These are phyloP conservation scores for Candida sanyaensis DNA, from an alignment of 1,139 yeast species.

Conservation along the genomic window DNA sequence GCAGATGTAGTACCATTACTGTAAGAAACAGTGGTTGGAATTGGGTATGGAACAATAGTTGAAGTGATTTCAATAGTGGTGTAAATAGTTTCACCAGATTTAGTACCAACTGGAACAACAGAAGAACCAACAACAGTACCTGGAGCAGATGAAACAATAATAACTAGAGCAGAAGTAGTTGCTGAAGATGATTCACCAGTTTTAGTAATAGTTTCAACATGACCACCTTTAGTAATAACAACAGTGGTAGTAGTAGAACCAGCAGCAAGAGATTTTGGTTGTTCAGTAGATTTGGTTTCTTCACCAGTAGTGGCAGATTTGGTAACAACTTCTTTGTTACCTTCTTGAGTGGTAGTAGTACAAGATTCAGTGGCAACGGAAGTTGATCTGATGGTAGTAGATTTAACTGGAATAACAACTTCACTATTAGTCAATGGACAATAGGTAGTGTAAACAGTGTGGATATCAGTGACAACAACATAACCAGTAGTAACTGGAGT, in stretches of 20 bases:
- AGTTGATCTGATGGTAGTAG: background rate
- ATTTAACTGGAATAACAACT: conserved; percentile 10
- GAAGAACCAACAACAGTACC: background rate
- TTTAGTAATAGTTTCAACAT: background rate
- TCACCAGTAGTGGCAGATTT: conserved; percentile 10
- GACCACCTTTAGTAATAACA: background rate
- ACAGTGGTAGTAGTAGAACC: conserved; percentile 7
- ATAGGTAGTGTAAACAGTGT: conserved; percentile 34
- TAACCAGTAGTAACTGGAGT: conserved; percentile 37
- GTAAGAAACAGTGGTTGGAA: conserved; percentile 8
- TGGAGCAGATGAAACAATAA: background rate
- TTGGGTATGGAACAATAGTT: conserved; percentile 10
- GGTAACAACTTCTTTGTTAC: conserved; percentile 6
- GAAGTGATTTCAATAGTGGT: conserved; percentile 11
- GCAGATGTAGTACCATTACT: background rate
- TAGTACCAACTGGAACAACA: conserved; percentile 4
- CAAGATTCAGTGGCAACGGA: conserved; percentile 2
- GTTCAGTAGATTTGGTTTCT: conserved; percentile 6
- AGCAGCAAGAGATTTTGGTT: background rate
- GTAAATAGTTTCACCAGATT: conserved; percentile 5
- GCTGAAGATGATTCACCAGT: conserved; percentile 7
- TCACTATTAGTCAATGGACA: conserved; percentile 26
- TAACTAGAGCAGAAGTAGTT: conserved; percentile 2
- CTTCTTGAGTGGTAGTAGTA: background rate
- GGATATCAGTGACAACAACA: conserved; percentile 27